Percentiles rank a stretch among this genome's conserved stretches.
These are phyloP conservation scores for Globisporangium paddicum DNA, from an alignment of 352 stramenopile genomes.

Conservation along the genomic window DNA sequence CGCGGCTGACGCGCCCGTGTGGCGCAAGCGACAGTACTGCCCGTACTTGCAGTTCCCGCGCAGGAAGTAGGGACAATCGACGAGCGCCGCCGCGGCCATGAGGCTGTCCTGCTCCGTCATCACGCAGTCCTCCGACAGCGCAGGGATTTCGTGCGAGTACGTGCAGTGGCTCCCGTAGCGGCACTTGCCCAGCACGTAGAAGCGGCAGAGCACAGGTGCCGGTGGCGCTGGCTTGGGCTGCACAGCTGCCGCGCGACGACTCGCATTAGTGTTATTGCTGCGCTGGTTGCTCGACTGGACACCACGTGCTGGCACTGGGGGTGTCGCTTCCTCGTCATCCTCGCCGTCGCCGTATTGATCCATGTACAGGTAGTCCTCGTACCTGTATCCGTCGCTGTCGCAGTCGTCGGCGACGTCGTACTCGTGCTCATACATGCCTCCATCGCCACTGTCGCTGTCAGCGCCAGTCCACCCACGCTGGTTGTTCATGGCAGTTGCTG, in stretches of 20 bases:
- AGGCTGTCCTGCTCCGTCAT: slow-evolving; percentile 31
- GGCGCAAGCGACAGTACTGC: slow-evolving; percentile 55
- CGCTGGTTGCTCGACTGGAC: not conserved
- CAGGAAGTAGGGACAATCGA: slow-evolving; percentile 74
- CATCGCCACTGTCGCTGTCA: not conserved
- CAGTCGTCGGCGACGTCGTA: slow-evolving; percentile 8
- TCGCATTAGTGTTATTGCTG: not conserved
- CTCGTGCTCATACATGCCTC: slow-evolving; percentile 2
- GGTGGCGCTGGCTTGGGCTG: slow-evolving; percentile 14
- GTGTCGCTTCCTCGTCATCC: not conserved
- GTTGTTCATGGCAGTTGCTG: not conserved
- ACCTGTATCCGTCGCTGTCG: slow-evolving; percentile 8
- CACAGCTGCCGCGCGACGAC: not conserved
- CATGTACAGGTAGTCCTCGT: slow-evolving; percentile 3
- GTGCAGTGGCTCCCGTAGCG: slow-evolving; percentile 67
- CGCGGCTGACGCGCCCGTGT: slow-evolving; percentile 14
- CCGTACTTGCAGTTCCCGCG: slow-evolving; percentile 77
- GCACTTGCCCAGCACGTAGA: slow-evolving; percentile 78
- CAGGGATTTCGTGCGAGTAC: slow-evolving; percentile 57
- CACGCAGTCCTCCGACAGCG: slow-evolving; percentile 21
- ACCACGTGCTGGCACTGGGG: not conserved
- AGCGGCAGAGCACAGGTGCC: slow-evolving; percentile 48
- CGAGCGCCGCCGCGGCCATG: slow-evolving; percentile 42
- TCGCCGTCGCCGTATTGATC: not conserved
- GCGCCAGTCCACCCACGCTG: not conserved